phyloP scores from a whole-genome alignment of 2,329 filamentous ascomycete genomes.

The Xylariaceae sp. region DNA sequence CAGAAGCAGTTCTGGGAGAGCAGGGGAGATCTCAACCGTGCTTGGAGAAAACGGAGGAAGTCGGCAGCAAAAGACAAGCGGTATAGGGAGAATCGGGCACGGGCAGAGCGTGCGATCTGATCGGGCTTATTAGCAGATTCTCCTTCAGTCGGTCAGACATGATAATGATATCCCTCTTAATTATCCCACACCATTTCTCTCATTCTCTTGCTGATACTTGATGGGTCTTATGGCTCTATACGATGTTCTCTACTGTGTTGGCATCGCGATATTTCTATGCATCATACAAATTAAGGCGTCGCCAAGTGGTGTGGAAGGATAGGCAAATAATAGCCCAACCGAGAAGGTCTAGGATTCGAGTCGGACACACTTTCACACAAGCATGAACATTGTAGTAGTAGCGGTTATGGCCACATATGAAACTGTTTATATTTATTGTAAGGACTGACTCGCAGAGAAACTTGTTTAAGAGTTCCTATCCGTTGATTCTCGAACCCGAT shows the following conservation, averaged over 20 bases:
- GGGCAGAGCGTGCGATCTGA: conserved; percentile 53
- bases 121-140: not conserved
- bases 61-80: conserved; percentile 69
- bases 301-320: not conserved
- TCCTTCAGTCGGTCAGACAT: not conserved
- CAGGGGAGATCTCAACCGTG: conserved; percentile 67
- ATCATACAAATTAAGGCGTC: too few species aligned
- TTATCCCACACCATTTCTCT: not conserved
- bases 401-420: conserved; percentile 12
- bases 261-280: too few species aligned
- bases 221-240: too few species aligned
- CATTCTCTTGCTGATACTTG: too few species aligned
- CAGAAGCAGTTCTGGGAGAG: conserved; percentile 74
- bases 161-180: conserved; percentile 7
- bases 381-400: not conserved
- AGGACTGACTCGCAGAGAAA: conserved; percentile 22
- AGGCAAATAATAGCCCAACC: not conserved
- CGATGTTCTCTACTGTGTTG: too few species aligned
- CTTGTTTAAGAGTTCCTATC: not conserved
- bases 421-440: conserved; percentile 19
- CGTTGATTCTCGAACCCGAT: conserved; percentile 7
- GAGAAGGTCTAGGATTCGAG: not conserved
- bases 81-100: conserved; percentile 68
- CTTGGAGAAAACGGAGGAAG: conserved; percentile 71
- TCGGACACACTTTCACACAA: not conserved